Evolutionary conservation across 768 basidiomycete species (phyloP), one percentile per base, ranked within the genome.

Genomic region (Suillus subaureus): DNA sequence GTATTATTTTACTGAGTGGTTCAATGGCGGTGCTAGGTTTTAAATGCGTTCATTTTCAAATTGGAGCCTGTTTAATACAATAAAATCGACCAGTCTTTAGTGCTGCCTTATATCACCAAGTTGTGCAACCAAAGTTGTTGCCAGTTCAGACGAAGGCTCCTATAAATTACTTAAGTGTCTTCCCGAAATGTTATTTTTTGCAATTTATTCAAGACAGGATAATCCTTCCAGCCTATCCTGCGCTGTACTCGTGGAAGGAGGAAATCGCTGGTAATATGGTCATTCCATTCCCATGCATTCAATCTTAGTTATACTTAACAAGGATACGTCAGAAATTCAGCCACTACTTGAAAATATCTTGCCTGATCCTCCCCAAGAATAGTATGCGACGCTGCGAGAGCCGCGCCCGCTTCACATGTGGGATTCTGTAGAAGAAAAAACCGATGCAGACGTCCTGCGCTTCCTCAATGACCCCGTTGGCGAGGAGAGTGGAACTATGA

Each of bases 331-430:
- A 82, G 66, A 56, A 82, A 83, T 5, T 76, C 71, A 15, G 65
- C 71, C 5, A 81, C 72, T 1, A 81, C 61, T 54, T 77, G 42
- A 75, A 84, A 75, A 67, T 78, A 84, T 63, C 70, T 69, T 15
- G 12, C 49, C 26, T 51, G 49, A 45, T 79, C 79, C 35, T 73
- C 81, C 83, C 69, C 71, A 73, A 76, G 33, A 86, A 85, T n/a
- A n/a, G n/a, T n/a, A 33, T 73, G 67, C 85, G 85, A 58, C 74
- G 73, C 42, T 72, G 69, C 42, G 69, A 65, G 33, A 76, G 60
- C 33, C 74, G 69, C 0, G 71, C 71, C 75, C 75, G 75, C 52
- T 76, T 76, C 26, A 76, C 61, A 47, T 71, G 74, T 1, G 66
- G 67, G 26, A 74, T 71, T 1, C 69, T 66, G 16, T 67, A 52